These are phyloP conservation scores for Parascedosporium putredinis DNA, from an alignment of 2,329 filamentous ascomycete species.

Conservation along the genomic window DNA sequence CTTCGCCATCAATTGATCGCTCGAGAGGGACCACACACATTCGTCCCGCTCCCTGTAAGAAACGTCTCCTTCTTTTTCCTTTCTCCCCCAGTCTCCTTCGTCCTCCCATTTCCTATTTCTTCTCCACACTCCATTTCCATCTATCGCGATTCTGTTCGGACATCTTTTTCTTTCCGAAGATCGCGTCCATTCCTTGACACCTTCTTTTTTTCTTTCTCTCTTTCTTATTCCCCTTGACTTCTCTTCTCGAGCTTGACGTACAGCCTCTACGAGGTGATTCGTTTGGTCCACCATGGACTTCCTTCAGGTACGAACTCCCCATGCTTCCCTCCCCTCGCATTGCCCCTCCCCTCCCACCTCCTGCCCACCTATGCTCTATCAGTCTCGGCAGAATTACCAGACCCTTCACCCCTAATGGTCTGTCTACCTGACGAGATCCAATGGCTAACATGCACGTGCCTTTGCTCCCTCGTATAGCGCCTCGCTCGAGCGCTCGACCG, in stretches of 20 bases:
- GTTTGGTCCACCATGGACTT: conserved; percentile 7
- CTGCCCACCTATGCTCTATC: conserved; percentile 8
- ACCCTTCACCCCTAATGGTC: no score
- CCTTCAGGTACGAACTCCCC: conserved; percentile 9
- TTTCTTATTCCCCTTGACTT: no score
- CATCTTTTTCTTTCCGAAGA: neutral
- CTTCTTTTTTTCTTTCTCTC: neutral
- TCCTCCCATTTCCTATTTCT: neutral
- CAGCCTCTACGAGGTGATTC: neutral
- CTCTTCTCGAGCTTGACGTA: no score
- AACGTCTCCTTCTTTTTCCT: no score
- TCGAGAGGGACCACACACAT: neutral
- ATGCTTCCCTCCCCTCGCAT: neutral
- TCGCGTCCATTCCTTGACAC: conserved; percentile 7
- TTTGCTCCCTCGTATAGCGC: conserved; percentile 40
- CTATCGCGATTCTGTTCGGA: neutral
- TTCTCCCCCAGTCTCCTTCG: no score
- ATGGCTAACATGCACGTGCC: conserved; percentile 7
- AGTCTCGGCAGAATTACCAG: no score
- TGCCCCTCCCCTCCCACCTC: conserved; percentile 8
- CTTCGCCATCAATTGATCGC: no score
- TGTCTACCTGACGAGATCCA: no score
- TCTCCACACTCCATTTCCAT: neutral
- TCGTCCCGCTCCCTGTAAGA: neutral
- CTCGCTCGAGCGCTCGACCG: conserved; percentile 81